A percentile compares a stretch with the other conserved stretches of the same genome.
These are phyloP conservation scores for Pistacia vera DNA, from an alignment of 345 rosid species.

Conservation along the genomic window DNA sequence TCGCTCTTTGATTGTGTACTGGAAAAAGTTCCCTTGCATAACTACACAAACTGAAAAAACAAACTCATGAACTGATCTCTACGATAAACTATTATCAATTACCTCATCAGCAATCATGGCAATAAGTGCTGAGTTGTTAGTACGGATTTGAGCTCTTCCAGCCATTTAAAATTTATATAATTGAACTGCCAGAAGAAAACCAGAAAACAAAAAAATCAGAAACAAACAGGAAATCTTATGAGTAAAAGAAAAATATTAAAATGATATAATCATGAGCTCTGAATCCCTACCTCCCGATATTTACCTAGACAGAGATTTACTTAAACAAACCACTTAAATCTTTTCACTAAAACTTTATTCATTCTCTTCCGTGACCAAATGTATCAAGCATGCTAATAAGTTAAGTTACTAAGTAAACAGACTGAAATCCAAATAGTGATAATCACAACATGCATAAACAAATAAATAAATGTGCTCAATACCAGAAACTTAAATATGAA, in stretches of 20 bases:
- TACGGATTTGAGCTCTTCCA: conserved; percentile 56
- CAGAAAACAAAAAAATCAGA: background rate
- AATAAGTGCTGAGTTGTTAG: conserved; percentile 65
- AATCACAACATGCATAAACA: background rate
- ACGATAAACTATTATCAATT: background rate
- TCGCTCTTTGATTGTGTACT: background rate
- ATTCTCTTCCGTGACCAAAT: background rate
- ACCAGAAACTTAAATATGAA: background rate
- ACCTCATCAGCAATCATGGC: conserved; percentile 91
- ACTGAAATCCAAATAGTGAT: no score
- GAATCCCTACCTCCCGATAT: background rate
- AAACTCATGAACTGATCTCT: background rate
- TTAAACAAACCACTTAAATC: background rate
- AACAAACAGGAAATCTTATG: background rate
- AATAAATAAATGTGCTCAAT: background rate
- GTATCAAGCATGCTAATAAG: background rate
- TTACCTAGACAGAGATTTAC: background rate
- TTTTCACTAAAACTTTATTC: background rate
- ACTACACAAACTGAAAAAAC: background rate
- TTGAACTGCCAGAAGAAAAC: conserved; percentile 14
- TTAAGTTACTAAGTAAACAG: background rate
- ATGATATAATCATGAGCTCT: background rate
- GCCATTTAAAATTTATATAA: conserved; percentile 41
- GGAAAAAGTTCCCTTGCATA: background rate
- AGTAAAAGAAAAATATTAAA: background rate